Conservation (phyloP, 2,329 filamentous ascomycete genomes). For the Dendrostoma leiphaemia region DNA sequence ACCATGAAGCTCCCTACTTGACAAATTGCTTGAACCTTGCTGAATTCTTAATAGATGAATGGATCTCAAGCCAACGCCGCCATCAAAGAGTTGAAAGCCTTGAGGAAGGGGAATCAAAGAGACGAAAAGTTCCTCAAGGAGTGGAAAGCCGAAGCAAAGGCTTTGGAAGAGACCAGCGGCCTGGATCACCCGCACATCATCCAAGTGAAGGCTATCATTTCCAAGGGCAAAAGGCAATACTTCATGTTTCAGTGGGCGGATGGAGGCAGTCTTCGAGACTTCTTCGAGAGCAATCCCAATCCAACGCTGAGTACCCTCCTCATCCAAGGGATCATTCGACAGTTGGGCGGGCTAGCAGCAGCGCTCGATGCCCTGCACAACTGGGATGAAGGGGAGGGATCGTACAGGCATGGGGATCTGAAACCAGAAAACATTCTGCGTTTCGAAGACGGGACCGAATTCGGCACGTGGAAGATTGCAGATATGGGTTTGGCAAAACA, state of each 20-base stretch:
- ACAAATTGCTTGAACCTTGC: too few species aligned
- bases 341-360: neutral
- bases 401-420: neutral
- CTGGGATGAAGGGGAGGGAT: neutral
- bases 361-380: neutral
- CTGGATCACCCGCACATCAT: neutral
- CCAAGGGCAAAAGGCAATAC: neutral
- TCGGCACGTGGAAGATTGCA: neutral
- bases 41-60: neutral
- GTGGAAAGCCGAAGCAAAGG: neutral
- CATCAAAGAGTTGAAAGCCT: neutral
- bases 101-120: too few species aligned
- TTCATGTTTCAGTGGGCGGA: conserved; percentile 8
- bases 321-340: neutral
- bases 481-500: neutral
- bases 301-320: neutral
- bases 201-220: neutral
- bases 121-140: too few species aligned
- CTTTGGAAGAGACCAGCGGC: neutral
- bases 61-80: neutral
- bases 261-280: neutral
- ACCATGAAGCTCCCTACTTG: too few species aligned
- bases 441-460: neutral
- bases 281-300: neutral
- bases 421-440: neutral